Base-by-base conservation (phyloP, 2,329 filamentous ascomycete genomes). In the Verticillium albo-atrum region DNA sequence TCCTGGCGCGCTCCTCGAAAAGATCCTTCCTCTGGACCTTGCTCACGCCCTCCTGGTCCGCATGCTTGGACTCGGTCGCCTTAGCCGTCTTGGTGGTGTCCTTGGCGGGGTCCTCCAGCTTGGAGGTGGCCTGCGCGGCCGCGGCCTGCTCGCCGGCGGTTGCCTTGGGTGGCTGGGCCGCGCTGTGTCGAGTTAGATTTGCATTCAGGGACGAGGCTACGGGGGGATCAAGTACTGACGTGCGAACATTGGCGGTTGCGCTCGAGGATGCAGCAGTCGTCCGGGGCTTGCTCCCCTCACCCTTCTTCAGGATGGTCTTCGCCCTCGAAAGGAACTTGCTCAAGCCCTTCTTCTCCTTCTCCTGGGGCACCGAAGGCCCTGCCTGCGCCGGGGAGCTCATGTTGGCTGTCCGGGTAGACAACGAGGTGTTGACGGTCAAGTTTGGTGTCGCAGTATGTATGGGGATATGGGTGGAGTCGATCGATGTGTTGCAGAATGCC, bases 1-100 rank as follows among this genome's bases (percentile, higher is more conserved):
- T 81, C 71, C 80, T 81, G 47, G 81, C 82, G 30, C 83, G 79
- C 70, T 86, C 82, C 66, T 83, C 81, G 55, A 83, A 78, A 51
- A 86, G 70, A 62, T 85, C 77, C 34, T 77, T 71, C 59, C 78
- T 79, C 4, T 81, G 78, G 30, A 84, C 70, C 67, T 72, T 77
- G 25, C 68, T 69, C 27, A 76, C 63, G 26, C 63, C 63, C 51
- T 63, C 61, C n/a, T 60, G 57, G 20, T 62, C 60, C 51, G 62
- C 62, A 35, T 57, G 60, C 61, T 64, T 64, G 59, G 55, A 59
- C n/a, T 55, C 53, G 30, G 62, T 69, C 32, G 66, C 67, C 14
- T 25, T 23, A 20, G 50, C 32, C 9, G 55, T 70, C 20, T 32
- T 35, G 47, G 54, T 15, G 17, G 55, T 32, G 10, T 55, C 56